Conservation (phyloP, 768 basidiomycete genomes). For the Paxillus ammoniavirescens region DNA sequence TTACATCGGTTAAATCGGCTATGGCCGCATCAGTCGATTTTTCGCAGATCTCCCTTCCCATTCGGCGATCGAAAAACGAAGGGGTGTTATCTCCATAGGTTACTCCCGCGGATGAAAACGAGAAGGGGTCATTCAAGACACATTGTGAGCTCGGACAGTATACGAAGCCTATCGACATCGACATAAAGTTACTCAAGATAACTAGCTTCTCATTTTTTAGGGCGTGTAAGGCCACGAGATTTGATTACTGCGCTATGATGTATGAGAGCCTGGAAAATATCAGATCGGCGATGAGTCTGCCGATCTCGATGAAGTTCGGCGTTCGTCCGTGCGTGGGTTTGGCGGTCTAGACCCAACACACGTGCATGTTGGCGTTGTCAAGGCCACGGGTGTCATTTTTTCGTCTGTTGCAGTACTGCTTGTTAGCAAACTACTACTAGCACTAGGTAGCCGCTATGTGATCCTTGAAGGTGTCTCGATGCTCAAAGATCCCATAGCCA, state of each 20-base stretch:
- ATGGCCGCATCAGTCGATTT: neutral
- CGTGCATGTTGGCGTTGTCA: neutral
- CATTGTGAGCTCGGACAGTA: neutral
- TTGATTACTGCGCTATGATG: neutral
- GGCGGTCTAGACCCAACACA: neutral
- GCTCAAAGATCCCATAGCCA: no score
- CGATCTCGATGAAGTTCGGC: neutral
- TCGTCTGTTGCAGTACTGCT: no score
- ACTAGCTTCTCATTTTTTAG: no score
- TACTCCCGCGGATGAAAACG: conserved; percentile 7
- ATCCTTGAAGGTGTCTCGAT: no score
- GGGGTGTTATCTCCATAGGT: neutral
- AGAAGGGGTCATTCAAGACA: neutral
- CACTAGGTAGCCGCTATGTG: no score
- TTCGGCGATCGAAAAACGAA: conserved; percentile 12
- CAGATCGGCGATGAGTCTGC: neutral
- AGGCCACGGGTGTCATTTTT: no score
- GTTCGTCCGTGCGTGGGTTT: neutral
- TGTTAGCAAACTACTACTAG: no score
- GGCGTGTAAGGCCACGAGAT: neutral
- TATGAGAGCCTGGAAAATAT: neutral
- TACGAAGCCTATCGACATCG: neutral
- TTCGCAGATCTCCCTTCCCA: conserved; percentile 2
- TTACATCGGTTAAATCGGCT: conserved; percentile 10
- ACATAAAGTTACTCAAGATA: neutral